Evolutionary conservation across 2,329 filamentous ascomycete genomes (phyloP).

Genomic region (Didymella sp.): DNA sequence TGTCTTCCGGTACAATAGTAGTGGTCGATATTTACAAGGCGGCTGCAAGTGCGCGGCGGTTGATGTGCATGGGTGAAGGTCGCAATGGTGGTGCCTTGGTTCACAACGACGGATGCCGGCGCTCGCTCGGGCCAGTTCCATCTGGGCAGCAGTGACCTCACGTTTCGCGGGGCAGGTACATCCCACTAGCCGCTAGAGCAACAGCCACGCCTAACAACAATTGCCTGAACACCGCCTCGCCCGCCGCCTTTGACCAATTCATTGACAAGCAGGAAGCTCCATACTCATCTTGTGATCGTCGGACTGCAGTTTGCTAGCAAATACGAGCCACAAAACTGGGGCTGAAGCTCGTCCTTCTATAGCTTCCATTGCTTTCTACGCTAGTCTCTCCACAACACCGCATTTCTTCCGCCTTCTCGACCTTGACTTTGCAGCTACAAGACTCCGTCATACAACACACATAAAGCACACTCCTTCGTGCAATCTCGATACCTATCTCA

Average conservation of each 20-base stretch:
- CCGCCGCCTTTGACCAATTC: background rate
- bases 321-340: conserved; percentile 27
- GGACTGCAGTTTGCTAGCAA: conserved; percentile 14
- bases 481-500: conserved; percentile 7
- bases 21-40: background rate
- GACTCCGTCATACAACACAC: conserved; percentile 24
- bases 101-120: conserved; percentile 14
- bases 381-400: conserved; percentile 45
- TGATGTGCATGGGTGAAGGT: conserved; percentile 19
- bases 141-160: conserved; percentile 42
- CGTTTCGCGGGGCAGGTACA: conserved; percentile 37
- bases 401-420: conserved; percentile 47
- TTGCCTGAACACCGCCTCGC: background rate
- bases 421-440: conserved; percentile 33
- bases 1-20: background rate
- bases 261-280: conserved; percentile 6
- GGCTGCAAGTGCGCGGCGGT: conserved; percentile 1
- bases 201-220: conserved; percentile 5
- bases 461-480: conserved; percentile 3
- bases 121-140: conserved; percentile 27
- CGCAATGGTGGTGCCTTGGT: conserved; percentile 31
- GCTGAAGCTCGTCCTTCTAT: conserved; percentile 39
- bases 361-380: conserved; percentile 51
- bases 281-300: conserved; percentile 6
- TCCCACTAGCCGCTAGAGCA: conserved; percentile 14